Conservation (phyloP, 2,329 filamentous ascomycete species). For the Aureobasidium zeae region DNA sequence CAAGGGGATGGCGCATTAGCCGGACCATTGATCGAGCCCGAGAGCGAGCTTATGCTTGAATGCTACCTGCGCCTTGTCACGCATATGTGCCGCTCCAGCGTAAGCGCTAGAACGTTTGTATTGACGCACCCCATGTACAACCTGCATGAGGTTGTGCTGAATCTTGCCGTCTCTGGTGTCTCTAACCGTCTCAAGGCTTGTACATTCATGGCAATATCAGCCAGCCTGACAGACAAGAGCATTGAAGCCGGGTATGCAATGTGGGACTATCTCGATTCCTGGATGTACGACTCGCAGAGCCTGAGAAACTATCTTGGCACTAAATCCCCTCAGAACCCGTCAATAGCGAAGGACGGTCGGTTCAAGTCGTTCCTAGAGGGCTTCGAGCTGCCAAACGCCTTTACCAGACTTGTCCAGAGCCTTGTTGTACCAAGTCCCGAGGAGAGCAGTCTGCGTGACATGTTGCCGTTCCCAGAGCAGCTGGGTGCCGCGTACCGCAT, state of each 20-base stretch:
- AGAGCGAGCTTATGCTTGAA: conserved; percentile 93
- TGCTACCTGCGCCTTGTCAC: conserved; percentile 84
- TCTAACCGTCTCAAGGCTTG: conserved; percentile 71
- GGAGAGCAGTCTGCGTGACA: conserved; percentile 57
- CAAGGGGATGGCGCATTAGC: conserved; percentile 24
- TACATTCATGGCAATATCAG: conserved; percentile 68
- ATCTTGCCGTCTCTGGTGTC: conserved; percentile 62
- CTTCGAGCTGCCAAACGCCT: conserved; percentile 78
- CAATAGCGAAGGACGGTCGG: conserved; percentile 10
- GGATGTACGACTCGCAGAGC: conserved; percentile 51
- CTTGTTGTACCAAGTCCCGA: conserved; percentile 59
- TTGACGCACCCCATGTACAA: conserved; percentile 58
- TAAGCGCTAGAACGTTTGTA: conserved; percentile 62
- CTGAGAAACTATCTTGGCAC: conserved; percentile 10
- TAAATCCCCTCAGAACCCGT: conserved; percentile 9
- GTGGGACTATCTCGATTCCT: conserved; percentile 74
- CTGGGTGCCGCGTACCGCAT: conserved; percentile 68
- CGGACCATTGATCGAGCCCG: conserved; percentile 64
- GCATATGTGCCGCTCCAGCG: conserved; percentile 68
- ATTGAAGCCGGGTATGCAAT: conserved; percentile 58
- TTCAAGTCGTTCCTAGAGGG: conserved; percentile 64
- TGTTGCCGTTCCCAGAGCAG: conserved; percentile 75
- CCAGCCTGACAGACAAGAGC: conserved; percentile 67
- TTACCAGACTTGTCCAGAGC: conserved; percentile 66
- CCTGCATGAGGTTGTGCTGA: conserved; percentile 64